Conservation (phyloP, 805 yeast genomes). For the Zygotorulaspora florentina region DNA sequence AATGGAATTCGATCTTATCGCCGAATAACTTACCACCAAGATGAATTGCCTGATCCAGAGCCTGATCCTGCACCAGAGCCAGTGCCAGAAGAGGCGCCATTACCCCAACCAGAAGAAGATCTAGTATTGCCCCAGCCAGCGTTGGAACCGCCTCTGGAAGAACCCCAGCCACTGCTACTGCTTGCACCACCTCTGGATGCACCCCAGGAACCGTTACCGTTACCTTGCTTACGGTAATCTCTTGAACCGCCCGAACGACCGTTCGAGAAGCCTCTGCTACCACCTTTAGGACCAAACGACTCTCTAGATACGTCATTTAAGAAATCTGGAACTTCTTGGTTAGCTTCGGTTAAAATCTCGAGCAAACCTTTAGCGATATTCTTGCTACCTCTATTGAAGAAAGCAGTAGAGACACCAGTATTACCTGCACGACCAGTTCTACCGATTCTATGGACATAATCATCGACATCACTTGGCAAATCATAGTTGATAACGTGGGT, state of each 20-base stretch:
- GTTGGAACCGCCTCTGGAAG: conserved; percentile 31
- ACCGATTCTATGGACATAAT: conserved; percentile 98
- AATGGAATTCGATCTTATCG: background rate
- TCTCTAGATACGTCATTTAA: conserved; percentile 78
- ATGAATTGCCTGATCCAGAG: conserved; percentile 19
- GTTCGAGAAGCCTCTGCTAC: conserved; percentile 48
- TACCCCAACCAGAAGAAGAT: conserved; percentile 37
- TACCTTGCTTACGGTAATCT: conserved; percentile 48
- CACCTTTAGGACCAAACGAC: conserved; percentile 54
- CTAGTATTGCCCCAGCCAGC: conserved; percentile 30
- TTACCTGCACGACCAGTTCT: conserved; percentile 99
- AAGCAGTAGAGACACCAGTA: conserved; percentile 96
- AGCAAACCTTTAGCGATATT: conserved; percentile 83
- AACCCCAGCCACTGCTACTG: conserved; percentile 28
- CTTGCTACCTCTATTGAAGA: conserved; percentile 92
- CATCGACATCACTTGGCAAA: conserved; percentile 94
- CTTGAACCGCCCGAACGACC: conserved; percentile 41
- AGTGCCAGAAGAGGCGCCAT: conserved; percentile 17
- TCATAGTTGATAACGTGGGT: conserved; percentile 97
- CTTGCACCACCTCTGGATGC: conserved; percentile 29
- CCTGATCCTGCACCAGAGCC: conserved; percentile 37
- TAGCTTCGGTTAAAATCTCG: conserved; percentile 88
- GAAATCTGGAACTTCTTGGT: conserved; percentile 95
- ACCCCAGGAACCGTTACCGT: conserved; percentile 37
- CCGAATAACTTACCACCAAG: conserved; percentile 28